Evolutionary conservation across 352 stramenopile species (phyloP).

Genomic region (Phytophthora cactorum): DNA sequence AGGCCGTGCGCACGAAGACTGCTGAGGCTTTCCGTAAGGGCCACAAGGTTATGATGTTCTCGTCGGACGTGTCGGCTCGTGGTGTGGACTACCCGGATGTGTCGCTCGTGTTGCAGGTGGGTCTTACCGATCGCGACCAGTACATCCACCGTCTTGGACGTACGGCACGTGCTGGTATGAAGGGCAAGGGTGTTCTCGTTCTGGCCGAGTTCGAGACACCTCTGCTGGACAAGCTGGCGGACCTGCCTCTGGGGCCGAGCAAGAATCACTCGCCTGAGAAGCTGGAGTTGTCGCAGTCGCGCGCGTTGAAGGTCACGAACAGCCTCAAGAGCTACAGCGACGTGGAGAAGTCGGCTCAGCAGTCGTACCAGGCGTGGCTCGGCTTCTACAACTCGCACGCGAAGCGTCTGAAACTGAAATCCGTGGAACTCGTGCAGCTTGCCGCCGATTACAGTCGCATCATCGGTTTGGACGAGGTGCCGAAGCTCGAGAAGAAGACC

Average conservation of each 20-base stretch:
- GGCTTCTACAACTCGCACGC: slow-evolving; percentile 93
- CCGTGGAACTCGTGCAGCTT: slow-evolving; percentile 69
- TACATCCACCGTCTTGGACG: slow-evolving; percentile 97
- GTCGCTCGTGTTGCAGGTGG: slow-evolving; percentile 87
- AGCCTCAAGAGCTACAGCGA: slow-evolving; percentile 54
- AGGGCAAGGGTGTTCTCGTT: slow-evolving; percentile 83
- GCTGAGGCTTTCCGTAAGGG: slow-evolving; percentile 89
- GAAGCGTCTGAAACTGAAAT: slow-evolving; percentile 57
- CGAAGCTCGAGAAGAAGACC: slow-evolving; percentile 86
- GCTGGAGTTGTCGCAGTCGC: slow-evolving; percentile 26
- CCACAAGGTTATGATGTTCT: slow-evolving; percentile 93
- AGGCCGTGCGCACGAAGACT: slow-evolving; percentile 88
- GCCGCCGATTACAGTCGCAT: slow-evolving; percentile 68
- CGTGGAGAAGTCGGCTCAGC: slow-evolving; percentile 77
- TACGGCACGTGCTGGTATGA: slow-evolving; percentile 91
- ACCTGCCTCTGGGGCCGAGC: slow-evolving; percentile 60
- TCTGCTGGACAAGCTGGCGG: slow-evolving; percentile 71
- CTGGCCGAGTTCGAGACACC: slow-evolving; percentile 86
- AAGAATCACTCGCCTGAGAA: slow-evolving; percentile 24
- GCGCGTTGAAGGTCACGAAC: slow-evolving; percentile 41
- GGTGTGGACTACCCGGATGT: slow-evolving; percentile 97
- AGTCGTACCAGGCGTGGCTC: slow-evolving; percentile 95
- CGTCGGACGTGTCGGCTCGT: slow-evolving; percentile 93
- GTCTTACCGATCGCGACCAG: slow-evolving; percentile 88
- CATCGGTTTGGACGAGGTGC: slow-evolving; percentile 71